Conservation (phyloP, 345 rosid species). For the Salix purpurea region DNA sequence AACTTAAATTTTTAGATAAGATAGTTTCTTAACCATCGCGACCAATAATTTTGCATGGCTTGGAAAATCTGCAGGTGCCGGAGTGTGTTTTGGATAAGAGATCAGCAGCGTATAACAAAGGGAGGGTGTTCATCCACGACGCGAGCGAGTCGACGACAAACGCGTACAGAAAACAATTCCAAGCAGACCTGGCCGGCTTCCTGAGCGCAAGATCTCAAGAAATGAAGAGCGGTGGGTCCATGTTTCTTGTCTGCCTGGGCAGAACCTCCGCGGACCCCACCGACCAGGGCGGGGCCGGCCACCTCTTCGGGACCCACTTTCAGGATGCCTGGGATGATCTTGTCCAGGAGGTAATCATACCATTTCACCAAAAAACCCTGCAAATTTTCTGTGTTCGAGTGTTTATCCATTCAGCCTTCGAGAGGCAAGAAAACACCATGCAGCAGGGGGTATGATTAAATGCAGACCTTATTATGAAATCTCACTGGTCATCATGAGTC, state of each 20-base stretch:
- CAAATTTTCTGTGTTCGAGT: too few relatives aligned
- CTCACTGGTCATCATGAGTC: conserved; percentile 31
- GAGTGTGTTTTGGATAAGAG: conserved; percentile 67
- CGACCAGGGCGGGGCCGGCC: conserved; percentile 95
- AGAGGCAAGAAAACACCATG: conserved; percentile 30
- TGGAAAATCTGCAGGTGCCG: conserved; percentile 44
- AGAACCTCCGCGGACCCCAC: conserved; percentile 78
- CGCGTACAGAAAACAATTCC: conserved; percentile 75
- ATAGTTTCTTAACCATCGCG: too few relatives aligned
- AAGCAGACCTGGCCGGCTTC: conserved; percentile 67
- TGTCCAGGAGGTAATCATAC: conserved; percentile 73
- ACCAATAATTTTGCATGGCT: too few relatives aligned
- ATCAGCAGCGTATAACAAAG: conserved; percentile 69
- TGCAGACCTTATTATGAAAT: conserved; percentile 24
- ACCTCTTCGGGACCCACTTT: conserved; percentile 94
- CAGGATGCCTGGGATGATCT: conserved; percentile 99
- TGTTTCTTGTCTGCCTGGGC: conserved; percentile 91
- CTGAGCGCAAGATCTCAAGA: conserved; percentile 66
- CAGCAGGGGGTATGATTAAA: conserved; percentile 25
- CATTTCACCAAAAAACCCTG: neutral
- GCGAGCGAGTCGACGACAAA: conserved; percentile 49
- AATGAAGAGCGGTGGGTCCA: conserved; percentile 79
- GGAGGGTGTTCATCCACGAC: conserved; percentile 78
- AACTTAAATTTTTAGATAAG: too few relatives aligned
- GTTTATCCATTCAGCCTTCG: conserved; percentile 15